Percentiles rank a stretch among this genome's conserved stretches.
phyloP scores from a whole-genome alignment of 495 filamentous ascomycete species.

The Parathielavia hyrcaniae region DNA sequence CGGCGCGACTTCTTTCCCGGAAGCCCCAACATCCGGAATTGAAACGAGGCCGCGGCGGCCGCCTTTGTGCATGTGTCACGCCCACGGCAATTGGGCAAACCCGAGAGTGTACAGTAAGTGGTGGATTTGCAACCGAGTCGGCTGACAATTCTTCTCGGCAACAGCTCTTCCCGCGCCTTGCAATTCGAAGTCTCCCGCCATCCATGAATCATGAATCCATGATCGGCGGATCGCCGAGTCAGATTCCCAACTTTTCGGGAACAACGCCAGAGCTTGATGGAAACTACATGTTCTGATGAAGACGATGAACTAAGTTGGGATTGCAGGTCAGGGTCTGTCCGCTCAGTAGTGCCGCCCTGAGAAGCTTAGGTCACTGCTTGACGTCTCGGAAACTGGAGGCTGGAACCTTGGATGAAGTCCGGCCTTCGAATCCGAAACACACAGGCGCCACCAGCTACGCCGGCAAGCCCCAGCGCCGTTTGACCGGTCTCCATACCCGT shows the following conservation, averaged over 20 bases:
- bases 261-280: slow-evolving; percentile 1
- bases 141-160: slow-evolving; percentile 1
- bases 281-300: slow-evolving; percentile 6
- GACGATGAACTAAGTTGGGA: not conserved
- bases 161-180: not conserved
- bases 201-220: slow-evolving; percentile 1
- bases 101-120: not conserved
- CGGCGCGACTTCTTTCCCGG: no score
- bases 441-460: slow-evolving; percentile 13
- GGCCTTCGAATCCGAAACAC: slow-evolving; percentile 28
- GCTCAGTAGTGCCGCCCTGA: not conserved
- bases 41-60: slow-evolving; percentile 9
- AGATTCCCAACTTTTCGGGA: not conserved
- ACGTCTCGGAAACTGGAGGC: slow-evolving; percentile 17
- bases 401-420: not conserved
- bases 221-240: not conserved
- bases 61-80: not conserved
- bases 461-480: slow-evolving; percentile 29
- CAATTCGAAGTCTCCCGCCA: not conserved
- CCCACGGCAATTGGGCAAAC: not conserved
- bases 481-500: slow-evolving; percentile 16
- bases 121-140: no score
- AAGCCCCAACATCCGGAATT: slow-evolving; percentile 4
- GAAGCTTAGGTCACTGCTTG: slow-evolving; percentile 17
- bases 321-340: slow-evolving; percentile 9